Percentiles rank a stretch among this genome's conserved stretches.
Evolutionary conservation across 257 asterid genomes (phyloP).

Genomic region (Salvia miltiorrhiza): DNA sequence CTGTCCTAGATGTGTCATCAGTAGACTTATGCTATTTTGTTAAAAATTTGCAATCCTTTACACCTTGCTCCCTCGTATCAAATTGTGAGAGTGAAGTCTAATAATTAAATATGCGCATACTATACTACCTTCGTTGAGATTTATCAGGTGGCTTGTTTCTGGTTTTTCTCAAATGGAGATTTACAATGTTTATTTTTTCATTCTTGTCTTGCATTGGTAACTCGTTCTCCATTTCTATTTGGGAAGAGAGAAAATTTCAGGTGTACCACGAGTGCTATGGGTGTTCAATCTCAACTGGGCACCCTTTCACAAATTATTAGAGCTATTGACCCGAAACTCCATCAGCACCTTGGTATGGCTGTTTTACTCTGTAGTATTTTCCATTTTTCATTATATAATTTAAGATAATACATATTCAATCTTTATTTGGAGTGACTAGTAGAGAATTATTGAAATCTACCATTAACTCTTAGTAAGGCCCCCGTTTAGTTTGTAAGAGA

Average conservation of each 20-base stretch:
- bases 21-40: slow-evolving; percentile 5
- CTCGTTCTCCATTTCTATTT: slow-evolving; percentile 27
- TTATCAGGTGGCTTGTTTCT: slow-evolving; percentile 8
- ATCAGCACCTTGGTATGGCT: slow-evolving; percentile 83
- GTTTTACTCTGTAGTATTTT: slow-evolving; percentile 24
- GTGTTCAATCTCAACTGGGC: slow-evolving; percentile 90
- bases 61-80: not conserved
- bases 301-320: slow-evolving; percentile 78
- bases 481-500: not conserved
- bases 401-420: not conserved
- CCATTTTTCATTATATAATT: slow-evolving; percentile 2
- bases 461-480: not conserved
- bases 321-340: slow-evolving; percentile 90
- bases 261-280: slow-evolving; percentile 75
- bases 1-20: not conserved
- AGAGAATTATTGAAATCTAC: not conserved
- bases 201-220: slow-evolving; percentile 22
- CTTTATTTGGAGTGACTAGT: slow-evolving; percentile 9
- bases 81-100: not conserved
- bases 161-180: slow-evolving; percentile 3
- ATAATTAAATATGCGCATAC: not conserved
- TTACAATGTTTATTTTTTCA: not conserved
- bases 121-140: not conserved
- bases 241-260: slow-evolving; percentile 83
- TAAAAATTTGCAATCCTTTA: not conserved